A percentile compares a stretch with the other conserved stretches of the same genome.
Evolutionary conservation across 2,329 filamentous ascomycete genomes (phyloP).

Genomic region (Talaromyces sp.): DNA sequence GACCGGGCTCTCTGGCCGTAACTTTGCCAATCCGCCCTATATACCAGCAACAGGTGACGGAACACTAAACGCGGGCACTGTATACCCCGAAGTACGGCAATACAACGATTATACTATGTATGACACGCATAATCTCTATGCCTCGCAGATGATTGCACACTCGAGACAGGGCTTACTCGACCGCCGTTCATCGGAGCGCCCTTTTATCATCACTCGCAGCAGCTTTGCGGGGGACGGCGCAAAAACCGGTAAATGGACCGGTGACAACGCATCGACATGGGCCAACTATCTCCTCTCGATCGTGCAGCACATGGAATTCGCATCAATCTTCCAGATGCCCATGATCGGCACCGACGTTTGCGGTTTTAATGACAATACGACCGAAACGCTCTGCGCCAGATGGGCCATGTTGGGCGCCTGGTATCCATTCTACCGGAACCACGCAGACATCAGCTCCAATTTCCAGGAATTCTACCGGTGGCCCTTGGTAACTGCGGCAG

Average conservation of each 20-base stretch:
- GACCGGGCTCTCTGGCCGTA: conserved; percentile 56
- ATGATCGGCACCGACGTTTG: conserved; percentile 72
- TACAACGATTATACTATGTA: conserved; percentile 60
- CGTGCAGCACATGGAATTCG: conserved; percentile 56
- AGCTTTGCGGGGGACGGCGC: conserved; percentile 69
- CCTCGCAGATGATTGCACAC: conserved; percentile 63
- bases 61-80: conserved; percentile 50
- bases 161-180: conserved; percentile 62
- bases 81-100: conserved; percentile 64
- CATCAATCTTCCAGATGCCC: conserved; percentile 63
- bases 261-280: conserved; percentile 59
- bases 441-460: conserved; percentile 53
- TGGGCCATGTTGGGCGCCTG: conserved; percentile 73
- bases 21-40: conserved; percentile 63
- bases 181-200: conserved; percentile 60
- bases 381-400: conserved; percentile 65
- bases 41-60: conserved; percentile 60
- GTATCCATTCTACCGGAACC: conserved; percentile 71
- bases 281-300: conserved; percentile 57
- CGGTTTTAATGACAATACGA: conserved; percentile 66
- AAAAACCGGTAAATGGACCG: conserved; percentile 55
- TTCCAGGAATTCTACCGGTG: conserved; percentile 71
- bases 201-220: conserved; percentile 69
- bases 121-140: conserved; percentile 74
- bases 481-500: conserved; percentile 59